Base-by-base conservation (phyloP, 148 eudicot species). In the Nepenthes mirabilis region DNA sequence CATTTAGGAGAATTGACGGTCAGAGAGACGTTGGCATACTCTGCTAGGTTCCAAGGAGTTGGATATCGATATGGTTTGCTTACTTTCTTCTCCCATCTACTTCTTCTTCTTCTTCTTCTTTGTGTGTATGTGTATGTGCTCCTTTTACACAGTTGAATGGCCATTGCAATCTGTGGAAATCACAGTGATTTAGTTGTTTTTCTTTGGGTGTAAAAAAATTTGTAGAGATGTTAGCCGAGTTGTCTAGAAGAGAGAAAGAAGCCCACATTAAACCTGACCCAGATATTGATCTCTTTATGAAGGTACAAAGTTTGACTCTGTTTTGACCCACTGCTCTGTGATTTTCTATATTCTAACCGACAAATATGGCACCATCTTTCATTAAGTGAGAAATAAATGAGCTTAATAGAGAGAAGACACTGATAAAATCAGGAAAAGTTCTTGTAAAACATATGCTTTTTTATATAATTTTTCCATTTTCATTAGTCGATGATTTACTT, bases 231-330 rank as follows among this genome's bases (percentile, higher is more conserved):
- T 65, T 79, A 33, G 70, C 63, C 14, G 80, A 79, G 62, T 67
- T 79, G 52, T 62, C 73, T 33, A 79, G 78, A 72, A 76, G 75
- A 68, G 83, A 79, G 60, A 79, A 79, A 56, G 70, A 63, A 33
- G 77, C 75, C 4, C 63, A 66, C 14, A 70, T 79, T 36, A 67
- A 63, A 59, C 83, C 83, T 9, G 80, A 79, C 58, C 65, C 74
- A 47, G 78, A 76, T 55, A 51, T 79, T 54, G 83, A 79, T 55
- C 58, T 73, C 62, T 75, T 63, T 60, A 79, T 79, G 83, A 79
- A 79, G 83, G 83, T 70, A 57, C 52, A 23, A 7, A 11, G 5
- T n/a, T 3, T 2, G 57, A 10, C 47, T 65, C 0, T 47, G 12
- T 47, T 47, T 47, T 47, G 50, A 23, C 23, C 23, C 23, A 23